These are phyloP conservation scores for Scheffersomyces spartinae DNA, from an alignment of 805 yeast genomes.

Conservation along the genomic window DNA sequence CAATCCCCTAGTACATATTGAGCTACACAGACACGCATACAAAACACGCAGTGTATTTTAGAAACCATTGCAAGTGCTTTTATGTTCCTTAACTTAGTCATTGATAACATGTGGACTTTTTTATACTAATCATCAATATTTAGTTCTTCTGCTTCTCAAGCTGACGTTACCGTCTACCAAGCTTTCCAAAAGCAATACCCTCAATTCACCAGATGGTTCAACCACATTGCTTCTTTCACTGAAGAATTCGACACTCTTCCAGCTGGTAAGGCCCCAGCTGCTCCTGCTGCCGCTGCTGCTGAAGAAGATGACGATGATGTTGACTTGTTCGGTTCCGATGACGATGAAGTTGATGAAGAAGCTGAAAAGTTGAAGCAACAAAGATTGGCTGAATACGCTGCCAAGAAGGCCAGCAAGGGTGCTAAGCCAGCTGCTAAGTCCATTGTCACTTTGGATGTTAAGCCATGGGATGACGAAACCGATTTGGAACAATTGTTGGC, in stretches of 20 bases:
- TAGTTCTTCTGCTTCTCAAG: constrained; percentile 85
- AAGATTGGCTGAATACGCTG: constrained; percentile 96
- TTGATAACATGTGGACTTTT: constrained; percentile 2
- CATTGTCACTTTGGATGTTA: constrained; percentile 90
- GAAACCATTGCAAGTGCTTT: neutral
- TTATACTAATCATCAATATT: constrained; percentile 14
- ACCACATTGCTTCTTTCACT: constrained; percentile 91
- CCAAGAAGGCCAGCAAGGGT: constrained; percentile 94
- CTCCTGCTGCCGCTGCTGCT: constrained; percentile 42
- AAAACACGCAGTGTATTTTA: constrained; percentile 1
- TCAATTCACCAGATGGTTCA: constrained; percentile 95
- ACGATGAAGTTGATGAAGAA: constrained; percentile 88
- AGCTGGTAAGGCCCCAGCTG: constrained; percentile 59
- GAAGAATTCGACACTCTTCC: constrained; percentile 76
- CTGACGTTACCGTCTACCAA: constrained; percentile 89
- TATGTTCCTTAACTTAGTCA: neutral
- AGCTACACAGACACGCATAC: neutral
- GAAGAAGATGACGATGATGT: constrained; percentile 87
- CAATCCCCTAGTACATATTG: constrained; percentile 22
- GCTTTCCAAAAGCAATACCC: constrained; percentile 90
- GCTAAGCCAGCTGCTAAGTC: constrained; percentile 99
- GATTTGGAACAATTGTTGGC: constrained; percentile 81
- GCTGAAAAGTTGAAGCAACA: constrained; percentile 96
- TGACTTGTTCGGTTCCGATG: constrained; percentile 85
- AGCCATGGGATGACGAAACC: constrained; percentile 99